Evolutionary conservation across 257 asterid species (phyloP).

Genomic region (Scutellaria galericulata): DNA sequence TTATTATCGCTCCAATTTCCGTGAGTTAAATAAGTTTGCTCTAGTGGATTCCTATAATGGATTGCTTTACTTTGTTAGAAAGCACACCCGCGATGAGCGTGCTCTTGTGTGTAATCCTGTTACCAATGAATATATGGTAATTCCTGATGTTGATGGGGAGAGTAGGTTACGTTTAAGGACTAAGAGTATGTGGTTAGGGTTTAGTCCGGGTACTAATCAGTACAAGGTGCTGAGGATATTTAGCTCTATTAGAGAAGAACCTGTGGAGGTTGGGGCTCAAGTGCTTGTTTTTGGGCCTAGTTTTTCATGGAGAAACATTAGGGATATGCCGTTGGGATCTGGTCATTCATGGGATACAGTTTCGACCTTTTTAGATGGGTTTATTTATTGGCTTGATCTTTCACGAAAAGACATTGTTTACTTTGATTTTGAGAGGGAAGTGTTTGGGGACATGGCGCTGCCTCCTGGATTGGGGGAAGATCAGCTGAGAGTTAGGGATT

Average conservation of each 20-base stretch:
- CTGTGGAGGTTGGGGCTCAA: conserved; percentile 29
- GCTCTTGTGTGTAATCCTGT: conserved; percentile 39
- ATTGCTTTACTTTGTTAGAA: conserved; percentile 29
- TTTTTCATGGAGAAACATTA: conserved; percentile 31
- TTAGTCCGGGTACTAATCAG: conserved; percentile 13
- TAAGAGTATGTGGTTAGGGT: conserved; percentile 33
- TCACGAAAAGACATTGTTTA: conserved; percentile 16
- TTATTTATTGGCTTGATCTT: conserved; percentile 33
- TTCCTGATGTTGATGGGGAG: background rate
- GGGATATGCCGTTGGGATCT: background rate
- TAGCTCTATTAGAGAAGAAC: background rate
- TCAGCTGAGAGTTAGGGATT: background rate
- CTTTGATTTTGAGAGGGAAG: conserved; percentile 41
- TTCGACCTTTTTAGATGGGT: conserved; percentile 28
- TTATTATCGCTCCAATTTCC: background rate
- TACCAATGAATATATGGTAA: conserved; percentile 27
- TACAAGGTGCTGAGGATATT: conserved; percentile 38
- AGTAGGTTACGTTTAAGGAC: background rate
- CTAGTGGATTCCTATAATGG: conserved; percentile 40
- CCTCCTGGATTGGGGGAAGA: conserved; percentile 29
- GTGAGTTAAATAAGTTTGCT: background rate
- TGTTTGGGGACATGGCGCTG: conserved; percentile 31
- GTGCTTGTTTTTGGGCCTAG: conserved; percentile 37
- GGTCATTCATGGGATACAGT: conserved; percentile 31
- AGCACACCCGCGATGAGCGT: conserved; percentile 6